Percentiles rank a stretch among this genome's conserved stretches.
Evolutionary conservation across 1,139 yeast genomes (phyloP).

Genomic region (Zygosaccharomyces pseudobailii): DNA sequence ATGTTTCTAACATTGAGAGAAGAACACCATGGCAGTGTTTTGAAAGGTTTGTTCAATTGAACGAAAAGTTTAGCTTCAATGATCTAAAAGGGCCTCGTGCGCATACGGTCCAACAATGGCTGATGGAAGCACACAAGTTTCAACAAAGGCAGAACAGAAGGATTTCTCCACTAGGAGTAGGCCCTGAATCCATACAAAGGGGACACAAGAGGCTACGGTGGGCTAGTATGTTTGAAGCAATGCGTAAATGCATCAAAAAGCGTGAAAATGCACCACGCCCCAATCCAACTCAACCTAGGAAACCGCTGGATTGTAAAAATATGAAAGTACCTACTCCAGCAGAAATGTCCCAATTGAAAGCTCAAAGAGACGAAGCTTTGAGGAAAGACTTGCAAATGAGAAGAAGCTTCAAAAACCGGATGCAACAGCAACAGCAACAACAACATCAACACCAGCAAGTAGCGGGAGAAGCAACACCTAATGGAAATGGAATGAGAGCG

Average conservation of each 20-base stretch:
- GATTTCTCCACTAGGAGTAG: conserved; percentile 87
- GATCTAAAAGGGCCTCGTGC: conserved; percentile 90
- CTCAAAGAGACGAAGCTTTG: conserved; percentile 80
- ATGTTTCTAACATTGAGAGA: conserved; percentile 83
- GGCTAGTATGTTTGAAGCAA: conserved; percentile 97
- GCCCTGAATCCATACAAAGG: conserved; percentile 83
- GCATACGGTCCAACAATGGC: conserved; percentile 81
- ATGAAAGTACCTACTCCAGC: conserved; percentile 67
- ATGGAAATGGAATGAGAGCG: background rate
- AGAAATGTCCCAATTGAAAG: conserved; percentile 74
- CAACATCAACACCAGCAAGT: conserved; percentile 24
- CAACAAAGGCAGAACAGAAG: conserved; percentile 79
- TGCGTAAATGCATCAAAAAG: conserved; percentile 83
- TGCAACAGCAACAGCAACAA: conserved; percentile 24
- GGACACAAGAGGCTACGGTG: conserved; percentile 87
- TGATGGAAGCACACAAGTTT: conserved; percentile 83
- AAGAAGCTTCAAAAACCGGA: conserved; percentile 30
- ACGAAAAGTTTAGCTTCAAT: conserved; percentile 76
- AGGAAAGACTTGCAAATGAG: conserved; percentile 34
- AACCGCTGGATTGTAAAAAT: conserved; percentile 38
- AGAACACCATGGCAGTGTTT: conserved; percentile 99
- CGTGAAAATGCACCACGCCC: conserved; percentile 69
- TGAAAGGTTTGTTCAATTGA: conserved; percentile 89
- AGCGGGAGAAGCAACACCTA: background rate
- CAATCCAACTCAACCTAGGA: conserved; percentile 39